Percentiles rank a stretch among this genome's conserved stretches.
Evolutionary conservation across 192 early-diverging fungal species (phyloP).

Genomic region (Dissophora ornata): DNA sequence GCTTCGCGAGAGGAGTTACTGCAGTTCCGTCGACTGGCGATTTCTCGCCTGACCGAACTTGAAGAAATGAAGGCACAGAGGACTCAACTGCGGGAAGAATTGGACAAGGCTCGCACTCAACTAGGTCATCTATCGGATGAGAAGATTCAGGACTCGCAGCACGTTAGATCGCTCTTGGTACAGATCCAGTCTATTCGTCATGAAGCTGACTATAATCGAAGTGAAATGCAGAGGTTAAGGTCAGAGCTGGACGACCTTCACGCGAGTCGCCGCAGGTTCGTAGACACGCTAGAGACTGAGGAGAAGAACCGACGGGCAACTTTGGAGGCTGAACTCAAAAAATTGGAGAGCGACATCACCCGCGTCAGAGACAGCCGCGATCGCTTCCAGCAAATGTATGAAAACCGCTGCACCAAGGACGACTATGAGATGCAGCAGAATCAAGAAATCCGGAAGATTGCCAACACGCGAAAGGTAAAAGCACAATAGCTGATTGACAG

Average conservation of each 20-base stretch:
- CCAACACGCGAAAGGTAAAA: constrained; percentile 54
- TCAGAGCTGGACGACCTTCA: constrained; percentile 34
- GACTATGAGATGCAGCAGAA: constrained; percentile 52
- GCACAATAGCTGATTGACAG: background rate
- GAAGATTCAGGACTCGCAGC: constrained; percentile 37
- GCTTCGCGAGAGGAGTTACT: constrained; percentile 33
- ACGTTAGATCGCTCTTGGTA: constrained; percentile 19
- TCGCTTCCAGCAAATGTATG: constrained; percentile 45
- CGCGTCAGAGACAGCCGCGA: constrained; percentile 35
- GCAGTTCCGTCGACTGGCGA: constrained; percentile 28
- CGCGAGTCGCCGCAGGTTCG: constrained; percentile 31
- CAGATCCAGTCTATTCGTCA: constrained; percentile 31
- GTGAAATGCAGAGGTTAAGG: constrained; percentile 14
- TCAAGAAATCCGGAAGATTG: constrained; percentile 58
- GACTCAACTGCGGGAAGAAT: constrained; percentile 16
- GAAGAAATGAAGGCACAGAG: constrained; percentile 31
- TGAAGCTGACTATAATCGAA: constrained; percentile 10
- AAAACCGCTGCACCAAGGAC: constrained; percentile 46
- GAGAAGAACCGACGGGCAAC: constrained; percentile 38
- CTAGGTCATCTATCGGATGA: constrained; percentile 32
- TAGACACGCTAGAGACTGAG: constrained; percentile 31
- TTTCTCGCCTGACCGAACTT: constrained; percentile 27
- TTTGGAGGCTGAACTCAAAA: constrained; percentile 42
- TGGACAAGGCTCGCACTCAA: constrained; percentile 29
- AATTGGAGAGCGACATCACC: constrained; percentile 38